Base-by-base conservation (phyloP, 495 filamentous ascomycete species). In the Ramalina intermedia region DNA sequence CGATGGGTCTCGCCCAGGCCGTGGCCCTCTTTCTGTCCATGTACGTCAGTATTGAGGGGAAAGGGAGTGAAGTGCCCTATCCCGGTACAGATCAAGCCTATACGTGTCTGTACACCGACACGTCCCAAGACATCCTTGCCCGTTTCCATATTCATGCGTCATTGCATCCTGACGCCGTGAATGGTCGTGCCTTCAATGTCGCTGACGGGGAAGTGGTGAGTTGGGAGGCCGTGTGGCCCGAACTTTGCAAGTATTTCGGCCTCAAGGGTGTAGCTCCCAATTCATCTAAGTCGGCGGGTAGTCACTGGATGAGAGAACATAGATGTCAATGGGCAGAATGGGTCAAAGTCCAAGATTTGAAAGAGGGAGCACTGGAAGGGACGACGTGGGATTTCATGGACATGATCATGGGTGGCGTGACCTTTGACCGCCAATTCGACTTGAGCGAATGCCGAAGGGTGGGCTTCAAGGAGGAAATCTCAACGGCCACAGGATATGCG, bases 81-180 rank as follows among this genome's bases (percentile, higher is more conserved):
- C 68, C 64, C 0, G 70, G 69, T 1, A 51, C 55, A 9, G 37
- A 56, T 18, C n/a, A 16, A n/a, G 44, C 50, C 14, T 48, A 23
- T 36, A 43, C 27, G 17, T 38, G 35, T 2, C 53, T 58, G 16
- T 58, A 63, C 41, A 68, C 58, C 3, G 59, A 66, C 44, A 61
- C 60, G 6, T 64, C 57, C 5, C 69, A 71, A 51, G 64, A 68
- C 43, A 58, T 67, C n/a, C 56, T 74, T 24, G 63, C 66, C 2
- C 55, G 56, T 0, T 63, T 69, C 23, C 57, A 65, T 39, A 66
- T 74, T 46, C 65, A 59, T 48, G 64, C 63, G 3, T 63, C 61
- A 4, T 43, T 62, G 37, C 41, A 60, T 17, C 55, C 47, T 0
- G 53, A 64, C 5, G 41, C 49, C 6, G 38, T 46, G 4, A 49